phyloP scores from a whole-genome alignment of 2,329 filamentous ascomycete genomes.

The Clonostachys rhizophaga region DNA sequence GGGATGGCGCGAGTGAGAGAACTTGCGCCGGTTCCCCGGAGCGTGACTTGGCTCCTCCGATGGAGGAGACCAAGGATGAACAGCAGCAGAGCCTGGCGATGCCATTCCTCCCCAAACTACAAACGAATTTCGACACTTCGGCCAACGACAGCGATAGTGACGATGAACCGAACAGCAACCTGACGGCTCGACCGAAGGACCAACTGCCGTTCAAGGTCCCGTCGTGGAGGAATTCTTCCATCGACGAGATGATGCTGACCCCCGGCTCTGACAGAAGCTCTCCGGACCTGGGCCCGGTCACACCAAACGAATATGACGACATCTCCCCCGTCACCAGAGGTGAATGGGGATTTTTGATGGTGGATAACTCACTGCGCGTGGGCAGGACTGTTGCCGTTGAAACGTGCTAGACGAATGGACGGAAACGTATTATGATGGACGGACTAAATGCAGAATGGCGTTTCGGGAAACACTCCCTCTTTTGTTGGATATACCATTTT shows the following conservation, averaged over 20 bases:
- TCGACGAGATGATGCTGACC: conserved; percentile 35
- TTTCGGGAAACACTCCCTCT: no score
- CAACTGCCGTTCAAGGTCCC: conserved; percentile 15
- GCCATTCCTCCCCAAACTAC: conserved; percentile 24
- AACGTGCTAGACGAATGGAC: conserved; percentile 31
- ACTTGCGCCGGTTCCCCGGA: no score
- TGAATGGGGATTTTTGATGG: conserved; percentile 59
- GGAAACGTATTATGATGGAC: no score
- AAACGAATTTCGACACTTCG: conserved; percentile 30
- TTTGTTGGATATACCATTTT: not conserved
- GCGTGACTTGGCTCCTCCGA: no score
- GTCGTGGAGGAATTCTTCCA: conserved; percentile 26
- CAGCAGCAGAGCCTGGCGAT: conserved; percentile 12
- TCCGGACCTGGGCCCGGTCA: conserved; percentile 38
- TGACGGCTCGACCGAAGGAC: conserved; percentile 29
- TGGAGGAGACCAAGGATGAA: conserved; percentile 11
- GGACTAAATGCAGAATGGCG: no score
- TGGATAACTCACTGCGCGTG: conserved; percentile 35
- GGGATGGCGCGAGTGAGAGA: conserved; percentile 5
- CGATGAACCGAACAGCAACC: conserved; percentile 11
- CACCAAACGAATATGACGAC: conserved; percentile 56
- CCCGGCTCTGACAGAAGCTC: conserved; percentile 6
- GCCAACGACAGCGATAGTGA: conserved; percentile 22
- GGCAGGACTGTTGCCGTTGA: conserved; percentile 44
- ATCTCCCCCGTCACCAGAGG: conserved; percentile 58